A percentile compares a stretch with the other conserved stretches of the same genome.
Evolutionary conservation across 192 early-diverging fungal genomes (phyloP).

Genomic region (Glomus cerebriforme): DNA sequence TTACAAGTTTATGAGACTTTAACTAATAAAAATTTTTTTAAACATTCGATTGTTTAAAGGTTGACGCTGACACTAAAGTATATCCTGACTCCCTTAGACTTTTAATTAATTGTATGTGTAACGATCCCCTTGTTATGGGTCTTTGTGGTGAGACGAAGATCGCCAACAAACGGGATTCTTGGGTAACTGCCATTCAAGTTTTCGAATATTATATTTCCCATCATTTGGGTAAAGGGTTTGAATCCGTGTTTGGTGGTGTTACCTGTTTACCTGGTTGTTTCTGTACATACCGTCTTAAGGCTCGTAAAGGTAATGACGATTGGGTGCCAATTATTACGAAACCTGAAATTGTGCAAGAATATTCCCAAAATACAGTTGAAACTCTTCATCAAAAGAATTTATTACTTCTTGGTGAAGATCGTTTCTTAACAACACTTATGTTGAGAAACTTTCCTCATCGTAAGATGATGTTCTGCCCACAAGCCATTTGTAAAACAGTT

Average conservation of each 20-base stretch:
- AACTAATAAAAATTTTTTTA: neutral
- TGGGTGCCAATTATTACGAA: conserved; percentile 90
- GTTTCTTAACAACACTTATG: conserved; percentile 89
- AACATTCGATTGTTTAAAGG: conserved; percentile 31
- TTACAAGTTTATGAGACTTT: conserved; percentile 18
- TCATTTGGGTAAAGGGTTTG: conserved; percentile 93
- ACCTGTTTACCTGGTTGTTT: conserved; percentile 98
- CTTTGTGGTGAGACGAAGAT: conserved; percentile 98
- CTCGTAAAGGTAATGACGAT: conserved; percentile 65
- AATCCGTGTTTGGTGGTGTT: conserved; percentile 96
- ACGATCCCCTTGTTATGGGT: conserved; percentile 91
- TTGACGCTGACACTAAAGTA: conserved; percentile 93
- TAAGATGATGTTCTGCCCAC: conserved; percentile 86
- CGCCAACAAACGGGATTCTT: conserved; percentile 88
- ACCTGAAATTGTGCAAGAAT: conserved; percentile 85
- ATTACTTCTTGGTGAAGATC: conserved; percentile 87
- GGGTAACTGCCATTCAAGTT: conserved; percentile 96
- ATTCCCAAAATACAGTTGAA: conserved; percentile 79
- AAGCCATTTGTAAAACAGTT: conserved; percentile 83
- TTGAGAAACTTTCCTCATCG: conserved; percentile 83
- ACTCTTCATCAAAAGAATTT: conserved; percentile 88
- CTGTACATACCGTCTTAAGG: conserved; percentile 97
- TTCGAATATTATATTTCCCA: conserved; percentile 99
- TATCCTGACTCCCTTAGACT: conserved; percentile 71
- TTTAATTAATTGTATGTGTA: conserved; percentile 89